Conservation (phyloP, 2,329 filamentous ascomycete genomes). For the Diaporthe australafricana region DNA sequence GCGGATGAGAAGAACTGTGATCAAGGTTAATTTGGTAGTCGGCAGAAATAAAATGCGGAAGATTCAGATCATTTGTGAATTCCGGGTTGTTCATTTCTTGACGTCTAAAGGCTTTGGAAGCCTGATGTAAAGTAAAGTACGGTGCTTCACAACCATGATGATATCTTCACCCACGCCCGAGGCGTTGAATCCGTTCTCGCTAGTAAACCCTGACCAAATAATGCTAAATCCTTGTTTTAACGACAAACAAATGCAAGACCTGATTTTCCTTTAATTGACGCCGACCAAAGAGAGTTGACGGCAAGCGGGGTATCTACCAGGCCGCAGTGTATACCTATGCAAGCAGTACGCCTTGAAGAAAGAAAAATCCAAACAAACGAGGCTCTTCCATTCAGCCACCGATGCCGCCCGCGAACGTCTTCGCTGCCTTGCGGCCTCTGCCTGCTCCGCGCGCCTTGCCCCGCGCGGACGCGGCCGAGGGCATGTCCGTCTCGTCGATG, state of each 20-base stretch:
- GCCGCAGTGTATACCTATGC: background rate
- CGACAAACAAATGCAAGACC: background rate
- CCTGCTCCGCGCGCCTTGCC: slow-evolving; percentile 35
- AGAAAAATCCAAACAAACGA: background rate
- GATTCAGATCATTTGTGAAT: slow-evolving; percentile 17
- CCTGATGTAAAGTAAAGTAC: background rate
- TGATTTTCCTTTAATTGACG: background rate
- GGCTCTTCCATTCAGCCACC: slow-evolving; percentile 34
- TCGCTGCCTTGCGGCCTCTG: slow-evolving; percentile 28
- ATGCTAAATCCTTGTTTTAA: background rate
- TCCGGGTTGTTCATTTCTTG: background rate
- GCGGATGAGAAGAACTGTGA: slow-evolving; percentile 3
- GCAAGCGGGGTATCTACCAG: slow-evolving; percentile 5
- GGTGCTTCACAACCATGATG: background rate
- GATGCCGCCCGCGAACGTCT: slow-evolving; percentile 38
- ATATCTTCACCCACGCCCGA: background rate
- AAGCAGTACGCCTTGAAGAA: background rate
- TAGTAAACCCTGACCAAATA: background rate
- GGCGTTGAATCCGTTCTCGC: background rate
- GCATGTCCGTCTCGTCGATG: slow-evolving; percentile 41
- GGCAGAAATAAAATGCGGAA: slow-evolving; percentile 18
- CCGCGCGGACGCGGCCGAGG: slow-evolving; percentile 21
- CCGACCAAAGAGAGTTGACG: background rate
- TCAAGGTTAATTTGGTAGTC: slow-evolving; percentile 22
- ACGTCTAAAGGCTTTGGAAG: background rate